A percentile compares a stretch with the other conserved stretches of the same genome.
These are phyloP conservation scores for Trichoderma gamsii DNA, from an alignment of 495 filamentous ascomycete genomes.

Conservation along the genomic window DNA sequence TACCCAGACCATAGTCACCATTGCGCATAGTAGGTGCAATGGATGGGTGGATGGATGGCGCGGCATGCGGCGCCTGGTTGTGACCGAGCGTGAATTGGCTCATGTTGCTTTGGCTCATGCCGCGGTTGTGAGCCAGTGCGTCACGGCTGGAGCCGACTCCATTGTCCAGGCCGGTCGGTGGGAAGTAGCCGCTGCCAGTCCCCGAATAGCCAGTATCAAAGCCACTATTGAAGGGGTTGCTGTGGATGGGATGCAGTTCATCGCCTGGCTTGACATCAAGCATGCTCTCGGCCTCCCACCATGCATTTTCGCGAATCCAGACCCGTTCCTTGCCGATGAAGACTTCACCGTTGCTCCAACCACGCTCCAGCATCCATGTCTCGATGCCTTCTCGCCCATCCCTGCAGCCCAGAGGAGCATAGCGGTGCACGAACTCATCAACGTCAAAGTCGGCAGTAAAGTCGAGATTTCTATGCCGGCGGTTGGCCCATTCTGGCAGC, in stretches of 20 bases:
- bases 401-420: slow-evolving; percentile 74
- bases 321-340: slow-evolving; percentile 82
- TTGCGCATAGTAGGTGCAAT: slow-evolving; percentile 66
- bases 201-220: slow-evolving; percentile 62
- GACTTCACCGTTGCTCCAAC: slow-evolving; percentile 97
- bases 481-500: slow-evolving; percentile 92
- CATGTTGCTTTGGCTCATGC: slow-evolving; percentile 51
- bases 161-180: slow-evolving; percentile 51
- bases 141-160: slow-evolving; percentile 63
- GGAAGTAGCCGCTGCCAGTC: slow-evolving; percentile 64
- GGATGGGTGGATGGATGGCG: slow-evolving; percentile 69
- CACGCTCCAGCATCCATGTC: slow-evolving; percentile 89
- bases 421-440: slow-evolving; percentile 82
- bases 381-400: slow-evolving; percentile 92
- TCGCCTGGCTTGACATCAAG: slow-evolving; percentile 74
- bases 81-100: slow-evolving; percentile 48
- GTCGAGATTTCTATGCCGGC: slow-evolving; percentile 84
- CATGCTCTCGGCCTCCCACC: slow-evolving; percentile 98
- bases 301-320: slow-evolving; percentile 89
- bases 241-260: slow-evolving; percentile 37
- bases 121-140: slow-evolving; percentile 59
- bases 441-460: slow-evolving; percentile 95
- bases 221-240: slow-evolving; percentile 42
- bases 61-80: slow-evolving; percentile 35
- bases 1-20: slow-evolving; percentile 83